Conservation (phyloP, 495 filamentous ascomycete genomes). For the Penicillium cosmopolitanum region DNA sequence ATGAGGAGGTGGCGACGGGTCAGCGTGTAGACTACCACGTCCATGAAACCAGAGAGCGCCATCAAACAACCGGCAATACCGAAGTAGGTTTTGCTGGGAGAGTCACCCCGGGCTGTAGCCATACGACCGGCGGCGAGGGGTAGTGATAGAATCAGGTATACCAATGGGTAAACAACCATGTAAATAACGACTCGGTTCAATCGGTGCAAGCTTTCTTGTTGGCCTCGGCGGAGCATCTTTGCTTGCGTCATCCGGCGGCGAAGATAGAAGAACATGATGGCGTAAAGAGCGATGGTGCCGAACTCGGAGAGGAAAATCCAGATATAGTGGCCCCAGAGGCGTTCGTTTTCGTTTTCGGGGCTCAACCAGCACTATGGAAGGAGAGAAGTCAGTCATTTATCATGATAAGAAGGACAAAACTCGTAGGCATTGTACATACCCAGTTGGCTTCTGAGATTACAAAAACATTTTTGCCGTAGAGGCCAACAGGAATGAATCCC, state of each 20-base stretch:
- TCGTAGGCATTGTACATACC: conserved; percentile 35
- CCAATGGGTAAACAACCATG: conserved; percentile 75
- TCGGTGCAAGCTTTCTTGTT: conserved; percentile 42
- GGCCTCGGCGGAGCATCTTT: conserved; percentile 35
- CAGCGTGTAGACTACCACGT: conserved; percentile 69
- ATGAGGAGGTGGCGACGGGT: conserved; percentile 43
- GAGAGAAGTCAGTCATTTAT: conserved; percentile 11
- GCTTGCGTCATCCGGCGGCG: conserved; percentile 47
- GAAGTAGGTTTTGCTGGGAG: conserved; percentile 61
- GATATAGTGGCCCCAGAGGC: conserved; percentile 74
- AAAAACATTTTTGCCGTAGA: conserved; percentile 58
- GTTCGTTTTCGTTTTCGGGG: conserved; percentile 55
- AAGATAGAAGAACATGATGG: conserved; percentile 63
- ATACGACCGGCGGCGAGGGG: conserved; percentile 73
- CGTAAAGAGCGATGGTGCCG: conserved; percentile 65
- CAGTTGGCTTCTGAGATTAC: conserved; percentile 52
- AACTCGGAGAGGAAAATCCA: conserved; percentile 75
- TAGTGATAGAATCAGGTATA: conserved; percentile 70
- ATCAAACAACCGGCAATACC: conserved; percentile 70
- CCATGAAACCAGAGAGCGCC: conserved; percentile 69
- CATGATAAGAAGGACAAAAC: neutral
- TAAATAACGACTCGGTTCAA: conserved; percentile 57
- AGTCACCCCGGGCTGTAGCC: conserved; percentile 53
- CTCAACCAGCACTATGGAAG: conserved; percentile 72
- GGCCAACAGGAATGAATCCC: conserved; percentile 55